phyloP scores from a whole-genome alignment of 768 basidiomycete genomes.

The Leccinum boreale region DNA sequence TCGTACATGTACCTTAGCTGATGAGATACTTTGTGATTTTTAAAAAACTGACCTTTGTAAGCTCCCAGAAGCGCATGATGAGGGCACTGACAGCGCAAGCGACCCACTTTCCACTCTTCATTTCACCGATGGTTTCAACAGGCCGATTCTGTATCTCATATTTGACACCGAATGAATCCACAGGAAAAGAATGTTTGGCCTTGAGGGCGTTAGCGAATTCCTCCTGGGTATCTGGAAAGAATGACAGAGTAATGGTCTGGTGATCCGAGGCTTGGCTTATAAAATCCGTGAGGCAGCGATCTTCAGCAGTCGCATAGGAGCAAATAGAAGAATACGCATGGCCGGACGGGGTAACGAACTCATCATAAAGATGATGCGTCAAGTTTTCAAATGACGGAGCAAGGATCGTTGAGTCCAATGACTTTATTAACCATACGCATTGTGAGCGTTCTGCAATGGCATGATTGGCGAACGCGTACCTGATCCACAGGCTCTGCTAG shows the following conservation, averaged over 20 bases:
- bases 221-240: slow-evolving; percentile 47
- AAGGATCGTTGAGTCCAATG: slow-evolving; percentile 40
- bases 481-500: slow-evolving; percentile 43
- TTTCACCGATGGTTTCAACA: slow-evolving; percentile 59
- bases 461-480: slow-evolving; percentile 21
- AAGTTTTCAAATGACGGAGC: slow-evolving; percentile 44
- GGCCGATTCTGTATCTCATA: slow-evolving; percentile 49
- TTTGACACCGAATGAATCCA: slow-evolving; percentile 41
- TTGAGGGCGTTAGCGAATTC: slow-evolving; percentile 45
- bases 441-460: not conserved
- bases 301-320: slow-evolving; percentile 34
- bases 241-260: slow-evolving; percentile 48
- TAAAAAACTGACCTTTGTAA: slow-evolving; percentile 60
- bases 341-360: slow-evolving; percentile 41
- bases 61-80: slow-evolving; percentile 78
- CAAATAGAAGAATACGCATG: slow-evolving; percentile 50
- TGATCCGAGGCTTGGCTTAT: slow-evolving; percentile 35
- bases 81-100: slow-evolving; percentile 79
- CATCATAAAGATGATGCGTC: slow-evolving; percentile 44
- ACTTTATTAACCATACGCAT: slow-evolving; percentile 21
- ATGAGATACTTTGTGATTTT: not conserved
- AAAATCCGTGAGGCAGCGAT: slow-evolving; percentile 40
- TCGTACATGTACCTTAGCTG: slow-evolving; percentile 13
- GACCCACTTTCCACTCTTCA: slow-evolving; percentile 84
- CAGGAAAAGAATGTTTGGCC: slow-evolving; percentile 26